Base-by-base conservation (phyloP, 345 rosid genomes). In the Carallia brachiata region DNA sequence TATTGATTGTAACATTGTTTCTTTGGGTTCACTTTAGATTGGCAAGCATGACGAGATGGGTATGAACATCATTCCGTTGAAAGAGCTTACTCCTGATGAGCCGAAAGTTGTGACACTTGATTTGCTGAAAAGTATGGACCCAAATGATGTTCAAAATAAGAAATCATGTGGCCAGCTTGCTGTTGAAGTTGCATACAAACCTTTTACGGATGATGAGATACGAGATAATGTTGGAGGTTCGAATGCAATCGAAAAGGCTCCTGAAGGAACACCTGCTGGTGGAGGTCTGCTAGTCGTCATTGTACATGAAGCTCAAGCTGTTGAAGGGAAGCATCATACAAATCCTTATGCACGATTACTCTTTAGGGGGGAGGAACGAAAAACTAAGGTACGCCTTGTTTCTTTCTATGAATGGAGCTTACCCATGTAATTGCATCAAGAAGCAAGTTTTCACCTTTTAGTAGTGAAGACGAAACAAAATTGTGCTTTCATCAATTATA, bases 31-130 rank as follows among this genome's bases (percentile, higher is more conserved):
- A 44, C 50, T 44, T 12, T 12, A 94, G 97, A 85, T 95, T 65
- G 97, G 97, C 74, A 92, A 88, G 72, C 90, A 84, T 71, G 99
- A 92, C 63, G 89, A 84, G 88, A 92, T 95, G 98, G 99, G 99
- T n/a, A 77, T 90, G 85, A 80, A 83, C 77, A 90, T 88, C 17
- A 68, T 90, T 77, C 91, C 96, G 59, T 65, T 95, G 81, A 92
- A 89, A 79, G 98, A 92, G 47, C 82, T 92, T 61, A 69, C 81
- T 40, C 87, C 96, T 12, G 87, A 89, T 1, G 90, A 90, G 77
- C 85, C 86, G 37, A 89, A 86, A 77, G 75, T 69, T 68, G 69
- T 85, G 73, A 92, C 96, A 12, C 84, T 89, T 65, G 85, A 88
- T 58, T 92, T 95, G 58, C 85, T 80, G 1, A 95, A 92, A 80